A percentile compares a stretch with the other conserved stretches of the same genome.
Evolutionary conservation across 768 basidiomycete genomes (phyloP).

Genomic region (Asterophora parasitica): DNA sequence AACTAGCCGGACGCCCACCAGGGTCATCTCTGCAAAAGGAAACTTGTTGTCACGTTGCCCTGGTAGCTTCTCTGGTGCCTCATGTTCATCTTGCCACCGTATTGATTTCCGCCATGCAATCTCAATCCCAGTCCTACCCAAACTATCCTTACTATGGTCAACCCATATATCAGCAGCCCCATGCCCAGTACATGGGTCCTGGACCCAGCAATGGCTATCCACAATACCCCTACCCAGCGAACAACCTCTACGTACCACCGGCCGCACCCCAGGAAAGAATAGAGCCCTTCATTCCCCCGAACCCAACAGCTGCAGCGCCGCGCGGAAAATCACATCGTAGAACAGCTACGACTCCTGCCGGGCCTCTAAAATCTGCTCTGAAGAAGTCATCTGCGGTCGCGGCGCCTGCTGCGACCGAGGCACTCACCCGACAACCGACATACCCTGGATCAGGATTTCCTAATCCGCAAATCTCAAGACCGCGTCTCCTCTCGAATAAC

Average conservation of each 20-base stretch:
- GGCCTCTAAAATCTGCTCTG: constrained; percentile 50
- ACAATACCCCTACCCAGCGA: constrained; percentile 25
- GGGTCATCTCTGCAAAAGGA: too few relatives aligned
- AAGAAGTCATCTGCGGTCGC: constrained; percentile 36
- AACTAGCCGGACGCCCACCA: too few relatives aligned
- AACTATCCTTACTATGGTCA: constrained; percentile 44
- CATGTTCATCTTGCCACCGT: constrained; percentile 9
- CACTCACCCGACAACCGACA: constrained; percentile 20
- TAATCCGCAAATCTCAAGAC: constrained; percentile 10
- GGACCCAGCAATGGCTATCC: constrained; percentile 36
- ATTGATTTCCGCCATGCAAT: constrained; percentile 25
- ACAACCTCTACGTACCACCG: constrained; percentile 13
- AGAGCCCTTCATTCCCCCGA: constrained; percentile 16
- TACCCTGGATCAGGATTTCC: constrained; percentile 14
- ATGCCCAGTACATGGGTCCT: constrained; percentile 26
- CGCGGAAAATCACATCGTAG: constrained; percentile 32
- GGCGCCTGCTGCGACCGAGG: constrained; percentile 21
- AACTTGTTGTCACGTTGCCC: constrained; percentile 26
- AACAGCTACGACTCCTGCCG: constrained; percentile 21
- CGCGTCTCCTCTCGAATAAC: constrained; percentile 5
- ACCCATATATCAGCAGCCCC: constrained; percentile 36
- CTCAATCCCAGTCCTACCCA: constrained; percentile 22
- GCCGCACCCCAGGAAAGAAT: constrained; percentile 22
- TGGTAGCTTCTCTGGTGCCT: constrained; percentile 8
- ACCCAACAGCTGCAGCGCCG: constrained; percentile 16